Conservation (phyloP, 495 filamentous ascomycete genomes). For the Niebla homalea region DNA sequence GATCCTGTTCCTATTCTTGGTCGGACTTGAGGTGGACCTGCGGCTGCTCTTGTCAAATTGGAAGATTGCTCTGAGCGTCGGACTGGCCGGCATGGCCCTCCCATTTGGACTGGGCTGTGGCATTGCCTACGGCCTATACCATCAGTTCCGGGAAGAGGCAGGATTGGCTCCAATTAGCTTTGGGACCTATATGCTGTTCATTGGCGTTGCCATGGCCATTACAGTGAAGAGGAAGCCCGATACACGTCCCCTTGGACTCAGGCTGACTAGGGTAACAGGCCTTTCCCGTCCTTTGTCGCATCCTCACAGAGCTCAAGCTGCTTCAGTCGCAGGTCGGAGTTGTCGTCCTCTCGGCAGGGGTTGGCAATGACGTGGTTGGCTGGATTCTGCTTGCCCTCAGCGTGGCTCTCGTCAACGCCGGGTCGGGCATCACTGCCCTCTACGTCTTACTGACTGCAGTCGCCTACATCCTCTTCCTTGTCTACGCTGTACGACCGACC, state of each 20-base stretch:
- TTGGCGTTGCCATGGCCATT: constrained; percentile 89
- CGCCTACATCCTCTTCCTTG: constrained; percentile 66
- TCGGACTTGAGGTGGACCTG: constrained; percentile 86
- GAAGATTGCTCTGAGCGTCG: constrained; percentile 70
- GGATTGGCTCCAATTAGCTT: constrained; percentile 54
- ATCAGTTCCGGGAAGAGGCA: constrained; percentile 57
- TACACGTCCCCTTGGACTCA: too few relatives aligned
- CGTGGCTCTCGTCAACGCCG: constrained; percentile 85
- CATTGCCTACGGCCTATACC: constrained; percentile 76
- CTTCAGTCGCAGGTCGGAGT: constrained; percentile 75
- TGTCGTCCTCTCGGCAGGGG: constrained; percentile 83
- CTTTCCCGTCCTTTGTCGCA: constrained; percentile 90
- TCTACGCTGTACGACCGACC: constrained; percentile 58
- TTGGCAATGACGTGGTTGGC: constrained; percentile 89
- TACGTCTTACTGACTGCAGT: constrained; percentile 69
- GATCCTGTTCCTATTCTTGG: constrained; percentile 81
- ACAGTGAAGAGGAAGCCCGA: constrained; percentile 38
- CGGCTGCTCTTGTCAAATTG: constrained; percentile 77
- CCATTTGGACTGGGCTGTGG: constrained; percentile 58
- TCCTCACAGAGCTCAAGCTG: constrained; percentile 84
- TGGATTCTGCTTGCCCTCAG: constrained; percentile 93
- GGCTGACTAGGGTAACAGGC: constrained; percentile 34
- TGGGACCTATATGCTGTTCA: constrained; percentile 78
- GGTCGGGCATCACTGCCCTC: constrained; percentile 69
- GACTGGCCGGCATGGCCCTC: constrained; percentile 71